Percentiles rank a stretch among this genome's conserved stretches.
Evolutionary conservation across 2,329 filamentous ascomycete species (phyloP).

Genomic region (Phialophora expanda): DNA sequence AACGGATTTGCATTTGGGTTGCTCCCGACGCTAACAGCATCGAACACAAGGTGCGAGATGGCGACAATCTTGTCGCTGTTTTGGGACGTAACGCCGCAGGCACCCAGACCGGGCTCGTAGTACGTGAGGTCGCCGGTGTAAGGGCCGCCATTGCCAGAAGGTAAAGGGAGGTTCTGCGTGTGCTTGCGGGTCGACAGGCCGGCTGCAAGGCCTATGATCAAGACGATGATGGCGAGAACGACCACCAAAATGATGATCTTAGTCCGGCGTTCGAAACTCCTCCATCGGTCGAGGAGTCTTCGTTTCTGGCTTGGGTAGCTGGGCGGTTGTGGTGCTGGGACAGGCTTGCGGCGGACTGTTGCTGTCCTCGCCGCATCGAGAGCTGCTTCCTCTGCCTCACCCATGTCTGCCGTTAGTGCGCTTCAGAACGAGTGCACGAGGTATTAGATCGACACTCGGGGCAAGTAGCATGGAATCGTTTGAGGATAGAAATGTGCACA

Average conservation of each 20-base stretch:
- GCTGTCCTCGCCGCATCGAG: constrained; percentile 22
- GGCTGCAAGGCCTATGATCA: constrained; percentile 37
- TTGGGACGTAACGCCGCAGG: constrained; percentile 67
- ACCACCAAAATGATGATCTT: constrained; percentile 32
- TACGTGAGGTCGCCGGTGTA: constrained; percentile 72
- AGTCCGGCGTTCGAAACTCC: constrained; percentile 23
- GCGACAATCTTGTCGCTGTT: constrained; percentile 67
- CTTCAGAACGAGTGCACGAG: not conserved
- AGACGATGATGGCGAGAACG: constrained; percentile 27
- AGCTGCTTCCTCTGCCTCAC: constrained; percentile 23
- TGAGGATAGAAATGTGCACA: not conserved
- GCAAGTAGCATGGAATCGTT: not conserved
- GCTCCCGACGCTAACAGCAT: constrained; percentile 58
- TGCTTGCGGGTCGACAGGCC: constrained; percentile 34
- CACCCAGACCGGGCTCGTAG: constrained; percentile 69
- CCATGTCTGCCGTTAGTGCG: constrained; percentile 15
- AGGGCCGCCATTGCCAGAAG: constrained; percentile 54
- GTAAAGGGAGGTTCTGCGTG: constrained; percentile 56
- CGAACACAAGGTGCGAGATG: constrained; percentile 70
- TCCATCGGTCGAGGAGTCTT: constrained; percentile 31
- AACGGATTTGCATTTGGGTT: constrained; percentile 69
- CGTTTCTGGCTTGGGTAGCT: constrained; percentile 1
- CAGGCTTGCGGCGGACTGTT: constrained; percentile 32
- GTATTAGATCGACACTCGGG: not conserved
- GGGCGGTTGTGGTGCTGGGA: constrained; percentile 18